Evolutionary conservation across 1,284 basidiomycete genomes (phyloP), one percentile per base, ranked within the genome.

Genomic region (Phaffia rhodozyma): DNA sequence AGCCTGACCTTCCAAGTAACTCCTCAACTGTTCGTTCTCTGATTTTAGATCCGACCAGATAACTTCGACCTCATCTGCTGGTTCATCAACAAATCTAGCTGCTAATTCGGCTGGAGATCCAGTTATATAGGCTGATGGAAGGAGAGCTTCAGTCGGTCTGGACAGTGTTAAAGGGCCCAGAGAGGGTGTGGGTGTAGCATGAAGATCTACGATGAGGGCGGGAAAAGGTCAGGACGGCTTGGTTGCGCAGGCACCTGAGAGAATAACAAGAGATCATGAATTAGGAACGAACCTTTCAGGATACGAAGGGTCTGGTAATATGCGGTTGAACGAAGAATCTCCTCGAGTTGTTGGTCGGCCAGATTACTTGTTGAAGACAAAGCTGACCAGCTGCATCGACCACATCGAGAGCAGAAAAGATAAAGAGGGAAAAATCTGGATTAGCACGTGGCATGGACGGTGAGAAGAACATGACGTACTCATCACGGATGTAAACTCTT

Each of bases 401-500:
- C 25, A 56, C 21, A 50, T 55, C 59, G 58, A 50, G 68, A 71
- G 30, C 1, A 47, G 29, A 48, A 43, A 16, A 7, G 13, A 16
- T 11, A 43, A 21, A 21, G 50, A 38, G 50, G 43, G 59, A 52
- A 34, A 59, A 49, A 20, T 49, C 11, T 23, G 23, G 50, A 38
- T 23, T 23, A 53, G 50, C 6, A 20, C 6, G 5, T 43, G 56
- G 16, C 29, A 59, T 29, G 23, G 34, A 1, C 30, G 2, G 23
- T 30, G 21, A n/a, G 5, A 18, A 32, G 21, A 5, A 55, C 47
- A n/a, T 34, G 11, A 78, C 84, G 70, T 72, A 93, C 89, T 96
- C 84, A 72, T 97, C 91, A 61, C 88, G 84, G 53, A 88, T 79
- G 71, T 89, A 93, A 55, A 93, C 82, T 34, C 93, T 79, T 49